A percentile compares a stretch with the other conserved stretches of the same genome.
These are phyloP conservation scores for Penicillium coffeae DNA, from an alignment of 495 filamentous ascomycete species.

Conservation along the genomic window DNA sequence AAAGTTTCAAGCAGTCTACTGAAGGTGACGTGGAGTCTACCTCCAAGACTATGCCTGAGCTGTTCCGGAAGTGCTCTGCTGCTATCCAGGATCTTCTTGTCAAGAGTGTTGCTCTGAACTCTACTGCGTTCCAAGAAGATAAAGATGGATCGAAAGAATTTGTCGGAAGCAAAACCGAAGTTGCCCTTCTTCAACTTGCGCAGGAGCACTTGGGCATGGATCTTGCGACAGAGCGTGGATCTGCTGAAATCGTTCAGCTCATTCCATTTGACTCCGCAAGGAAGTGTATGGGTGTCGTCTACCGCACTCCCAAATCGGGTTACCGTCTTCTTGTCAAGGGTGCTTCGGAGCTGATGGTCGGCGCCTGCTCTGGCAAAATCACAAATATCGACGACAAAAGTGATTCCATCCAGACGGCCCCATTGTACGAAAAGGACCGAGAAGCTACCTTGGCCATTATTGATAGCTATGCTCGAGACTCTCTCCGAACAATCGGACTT, in stretches of 20 bases:
- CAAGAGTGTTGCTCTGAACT: constrained; percentile 63
- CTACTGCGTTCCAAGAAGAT: constrained; percentile 62
- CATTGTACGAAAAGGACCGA: constrained; percentile 29
- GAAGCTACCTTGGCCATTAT: constrained; percentile 40
- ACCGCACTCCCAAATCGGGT: constrained; percentile 50
- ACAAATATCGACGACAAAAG: constrained; percentile 16
- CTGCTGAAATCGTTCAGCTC: constrained; percentile 56
- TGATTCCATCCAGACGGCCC: constrained; percentile 34
- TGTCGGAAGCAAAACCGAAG: constrained; percentile 70
- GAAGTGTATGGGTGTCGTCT: constrained; percentile 67
- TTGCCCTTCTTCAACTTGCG: constrained; percentile 61
- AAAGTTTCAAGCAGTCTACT: constrained; percentile 45
- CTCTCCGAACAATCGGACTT: constrained; percentile 61
- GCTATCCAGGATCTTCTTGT: constrained; percentile 47
- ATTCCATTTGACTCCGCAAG: constrained; percentile 65
- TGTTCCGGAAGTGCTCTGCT: constrained; percentile 36
- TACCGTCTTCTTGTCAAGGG: constrained; percentile 67
- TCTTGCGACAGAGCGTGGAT: constrained; percentile 55
- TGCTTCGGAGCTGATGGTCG: constrained; percentile 64
- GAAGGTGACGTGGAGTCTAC: constrained; percentile 16
- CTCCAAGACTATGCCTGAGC: constrained; percentile 22
- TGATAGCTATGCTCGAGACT: constrained; percentile 52
- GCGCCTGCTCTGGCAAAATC: constrained; percentile 41
- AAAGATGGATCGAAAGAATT: constrained; percentile 54
- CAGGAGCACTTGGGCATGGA: constrained; percentile 61